A percentile compares a stretch with the other conserved stretches of the same genome.
Evolutionary conservation across 129 eudicot genomes (phyloP).

Genomic region (Cynara cardunculus): DNA sequence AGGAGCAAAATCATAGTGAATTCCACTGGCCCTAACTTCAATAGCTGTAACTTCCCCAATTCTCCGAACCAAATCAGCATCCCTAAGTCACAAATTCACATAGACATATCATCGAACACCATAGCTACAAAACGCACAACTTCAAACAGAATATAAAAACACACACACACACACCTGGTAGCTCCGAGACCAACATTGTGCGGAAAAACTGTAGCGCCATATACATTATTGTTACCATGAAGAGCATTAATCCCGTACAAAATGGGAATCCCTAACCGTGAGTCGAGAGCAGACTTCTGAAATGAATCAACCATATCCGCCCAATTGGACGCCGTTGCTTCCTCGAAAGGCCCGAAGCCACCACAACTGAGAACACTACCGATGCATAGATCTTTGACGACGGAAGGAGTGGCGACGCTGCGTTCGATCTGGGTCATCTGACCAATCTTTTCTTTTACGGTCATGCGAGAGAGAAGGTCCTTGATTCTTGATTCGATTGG

Average conservation of each 20-base stretch:
- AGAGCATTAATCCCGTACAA: slow-evolving; percentile 64
- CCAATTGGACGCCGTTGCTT: slow-evolving; percentile 53
- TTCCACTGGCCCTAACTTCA: slow-evolving; percentile 72
- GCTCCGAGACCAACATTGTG: slow-evolving; percentile 74
- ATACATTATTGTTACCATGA: slow-evolving; percentile 67
- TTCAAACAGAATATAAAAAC: neutral
- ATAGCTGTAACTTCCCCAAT: slow-evolving; percentile 69
- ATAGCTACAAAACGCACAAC: neutral
- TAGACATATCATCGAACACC: neutral
- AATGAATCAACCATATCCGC: slow-evolving; percentile 51
- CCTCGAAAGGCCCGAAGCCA: slow-evolving; percentile 55
- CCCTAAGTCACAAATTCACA: slow-evolving; percentile 29
- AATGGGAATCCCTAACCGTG: slow-evolving; percentile 66
- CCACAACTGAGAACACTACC: slow-evolving; percentile 63
- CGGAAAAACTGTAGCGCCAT: slow-evolving; percentile 69
- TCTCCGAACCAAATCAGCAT: slow-evolving; percentile 51
- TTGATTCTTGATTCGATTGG: slow-evolving; percentile 50
- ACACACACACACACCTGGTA: slow-evolving; percentile 40
- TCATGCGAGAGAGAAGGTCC: slow-evolving; percentile 61
- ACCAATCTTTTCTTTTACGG: slow-evolving; percentile 50
- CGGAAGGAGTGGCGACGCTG: slow-evolving; percentile 45
- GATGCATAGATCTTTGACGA: slow-evolving; percentile 39
- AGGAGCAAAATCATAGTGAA: slow-evolving; percentile 63
- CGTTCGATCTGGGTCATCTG: slow-evolving; percentile 70
- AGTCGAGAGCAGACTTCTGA: slow-evolving; percentile 47